Conservation (phyloP, 495 filamentous ascomycete genomes). For the Xylaria longipes region DNA sequence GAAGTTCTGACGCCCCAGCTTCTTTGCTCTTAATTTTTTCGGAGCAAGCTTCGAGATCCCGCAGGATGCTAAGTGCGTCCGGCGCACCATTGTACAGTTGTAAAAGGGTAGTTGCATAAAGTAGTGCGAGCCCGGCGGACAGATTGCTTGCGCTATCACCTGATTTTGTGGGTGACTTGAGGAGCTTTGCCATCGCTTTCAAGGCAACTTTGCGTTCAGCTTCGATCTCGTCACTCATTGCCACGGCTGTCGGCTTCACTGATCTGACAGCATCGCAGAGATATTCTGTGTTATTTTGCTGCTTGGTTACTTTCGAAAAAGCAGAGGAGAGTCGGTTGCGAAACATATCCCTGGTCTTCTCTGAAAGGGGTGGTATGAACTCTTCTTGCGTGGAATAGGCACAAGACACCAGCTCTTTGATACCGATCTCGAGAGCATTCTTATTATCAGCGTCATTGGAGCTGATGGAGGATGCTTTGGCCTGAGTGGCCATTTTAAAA, state of each 20-base stretch:
- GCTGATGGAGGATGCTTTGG: conserved; percentile 25
- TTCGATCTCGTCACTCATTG: conserved; percentile 66
- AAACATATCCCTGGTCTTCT: conserved; percentile 70
- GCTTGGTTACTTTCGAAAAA: conserved; percentile 72
- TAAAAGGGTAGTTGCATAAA: conserved; percentile 85
- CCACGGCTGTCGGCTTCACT: conserved; percentile 60
- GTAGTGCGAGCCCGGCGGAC: conserved; percentile 71
- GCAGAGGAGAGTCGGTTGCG: conserved; percentile 66
- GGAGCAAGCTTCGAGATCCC: conserved; percentile 76
- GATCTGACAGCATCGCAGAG: conserved; percentile 55
- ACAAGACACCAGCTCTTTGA: conserved; percentile 53
- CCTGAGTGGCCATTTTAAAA: conserved; percentile 43
- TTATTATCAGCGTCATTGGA: conserved; percentile 16
- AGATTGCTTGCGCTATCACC: conserved; percentile 46
- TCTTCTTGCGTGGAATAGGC: conserved; percentile 52
- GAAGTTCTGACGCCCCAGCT: conserved; percentile 68
- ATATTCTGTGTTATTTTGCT: conserved; percentile 60
- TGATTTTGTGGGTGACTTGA: conserved; percentile 61
- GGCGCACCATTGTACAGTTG: conserved; percentile 89
- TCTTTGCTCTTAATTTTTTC: conserved; percentile 66
- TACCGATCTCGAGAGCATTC: conserved; percentile 41
- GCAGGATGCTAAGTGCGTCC: conserved; percentile 77
- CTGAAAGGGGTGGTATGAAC: conserved; percentile 57
- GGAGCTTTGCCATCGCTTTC: conserved; percentile 70
- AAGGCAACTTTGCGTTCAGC: conserved; percentile 66